Conservation (phyloP, 768 basidiomycete species). For the Hydnomerulius pinastri region DNA sequence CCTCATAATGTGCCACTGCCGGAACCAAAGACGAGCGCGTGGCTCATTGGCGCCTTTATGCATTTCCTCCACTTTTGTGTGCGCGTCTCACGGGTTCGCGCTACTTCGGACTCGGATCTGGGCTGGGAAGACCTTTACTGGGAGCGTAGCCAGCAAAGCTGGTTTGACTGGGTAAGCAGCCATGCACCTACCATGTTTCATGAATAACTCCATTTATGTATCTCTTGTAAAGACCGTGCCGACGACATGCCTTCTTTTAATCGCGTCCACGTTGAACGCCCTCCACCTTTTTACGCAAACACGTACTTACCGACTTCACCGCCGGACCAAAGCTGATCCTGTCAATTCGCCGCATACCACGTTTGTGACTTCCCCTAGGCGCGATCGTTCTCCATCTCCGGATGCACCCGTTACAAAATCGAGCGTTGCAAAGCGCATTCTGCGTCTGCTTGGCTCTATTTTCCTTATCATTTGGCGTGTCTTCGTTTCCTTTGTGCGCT, state of each 20-base stretch:
- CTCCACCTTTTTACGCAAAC: conserved; percentile 72
- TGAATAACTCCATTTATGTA: conserved; percentile 9
- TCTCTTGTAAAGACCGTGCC: conserved; percentile 58
- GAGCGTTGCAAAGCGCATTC: conserved; percentile 44
- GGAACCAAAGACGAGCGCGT: conserved; percentile 62
- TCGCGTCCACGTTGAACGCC: conserved; percentile 56
- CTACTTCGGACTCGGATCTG: conserved; percentile 63
- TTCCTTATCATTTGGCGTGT: conserved; percentile 47
- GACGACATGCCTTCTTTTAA: conserved; percentile 56
- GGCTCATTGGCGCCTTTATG: conserved; percentile 60
- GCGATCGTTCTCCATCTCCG: conserved; percentile 6
- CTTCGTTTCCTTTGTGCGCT: conserved; percentile 62
- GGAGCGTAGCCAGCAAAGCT: conserved; percentile 60
- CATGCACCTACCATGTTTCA: conserved; percentile 9
- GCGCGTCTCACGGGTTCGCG: conserved; percentile 56
- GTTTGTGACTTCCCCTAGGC: conserved; percentile 54
- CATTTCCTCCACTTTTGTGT: conserved; percentile 71
- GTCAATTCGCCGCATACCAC: conserved; percentile 70
- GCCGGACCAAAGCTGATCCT: conserved; percentile 51
- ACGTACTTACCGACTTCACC: conserved; percentile 67
- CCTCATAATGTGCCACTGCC: conserved; percentile 82
- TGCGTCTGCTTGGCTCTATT: conserved; percentile 33
- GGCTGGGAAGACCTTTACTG: conserved; percentile 81
- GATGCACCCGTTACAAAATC: conserved; percentile 44
- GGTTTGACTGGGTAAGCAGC: conserved; percentile 78